These are phyloP conservation scores for Boeremia exigua DNA, from an alignment of 2,329 filamentous ascomycete genomes.

Conservation along the genomic window DNA sequence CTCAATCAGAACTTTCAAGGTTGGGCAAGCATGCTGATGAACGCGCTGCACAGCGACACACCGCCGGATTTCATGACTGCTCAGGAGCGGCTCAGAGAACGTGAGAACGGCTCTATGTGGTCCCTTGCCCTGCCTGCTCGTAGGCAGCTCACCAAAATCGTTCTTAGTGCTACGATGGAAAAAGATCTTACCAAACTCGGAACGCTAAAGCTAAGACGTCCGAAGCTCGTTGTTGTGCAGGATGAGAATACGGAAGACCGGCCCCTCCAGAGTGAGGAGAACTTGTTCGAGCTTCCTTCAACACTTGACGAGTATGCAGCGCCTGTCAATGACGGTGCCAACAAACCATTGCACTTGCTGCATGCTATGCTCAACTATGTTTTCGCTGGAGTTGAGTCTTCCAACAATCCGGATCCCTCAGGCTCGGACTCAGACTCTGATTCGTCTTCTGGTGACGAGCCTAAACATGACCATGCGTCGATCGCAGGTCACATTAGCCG, in stretches of 20 bases:
- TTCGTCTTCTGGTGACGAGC: slow-evolving; percentile 24
- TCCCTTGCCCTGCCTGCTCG: slow-evolving; percentile 40
- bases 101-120: slow-evolving; percentile 44
- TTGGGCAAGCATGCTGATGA: slow-evolving; percentile 77
- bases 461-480: slow-evolving; percentile 6
- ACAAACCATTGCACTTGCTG: slow-evolving; percentile 80
- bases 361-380: slow-evolving; percentile 70
- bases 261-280: slow-evolving; percentile 35
- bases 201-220: slow-evolving; percentile 73
- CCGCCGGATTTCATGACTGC: slow-evolving; percentile 54
- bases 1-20: slow-evolving; percentile 92
- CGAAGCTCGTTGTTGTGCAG: slow-evolving; percentile 78
- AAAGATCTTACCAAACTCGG: slow-evolving; percentile 81
- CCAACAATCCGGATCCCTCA: slow-evolving; percentile 27
- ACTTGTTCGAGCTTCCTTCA: slow-evolving; percentile 63
- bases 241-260: slow-evolving; percentile 47
- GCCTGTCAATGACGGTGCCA: slow-evolving; percentile 58
- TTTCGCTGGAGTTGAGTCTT: slow-evolving; percentile 25
- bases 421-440: slow-evolving; percentile 18
- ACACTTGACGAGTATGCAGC: slow-evolving; percentile 56
- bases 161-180: slow-evolving; percentile 93
- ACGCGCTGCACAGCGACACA: slow-evolving; percentile 61
- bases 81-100: slow-evolving; percentile 60
- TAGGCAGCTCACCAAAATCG: slow-evolving; percentile 72
- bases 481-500: slow-evolving; percentile 34